phyloP scores from a whole-genome alignment of 2,329 filamentous ascomycete genomes.

The Aspergillus quadrilineatus region DNA sequence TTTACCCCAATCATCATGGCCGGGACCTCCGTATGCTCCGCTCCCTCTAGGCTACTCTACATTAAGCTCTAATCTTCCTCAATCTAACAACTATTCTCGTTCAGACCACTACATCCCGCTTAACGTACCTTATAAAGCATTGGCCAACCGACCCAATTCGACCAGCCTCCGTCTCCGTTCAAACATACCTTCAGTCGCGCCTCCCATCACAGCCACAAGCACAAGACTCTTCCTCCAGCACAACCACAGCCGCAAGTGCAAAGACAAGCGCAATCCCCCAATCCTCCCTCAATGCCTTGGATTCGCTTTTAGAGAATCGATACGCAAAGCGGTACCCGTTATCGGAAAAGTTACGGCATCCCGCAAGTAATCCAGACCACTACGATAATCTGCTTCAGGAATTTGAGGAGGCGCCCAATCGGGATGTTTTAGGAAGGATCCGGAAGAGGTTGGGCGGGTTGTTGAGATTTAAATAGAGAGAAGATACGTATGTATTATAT shows the following conservation, averaged over 20 bases:
- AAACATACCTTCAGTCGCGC: constrained; percentile 41
- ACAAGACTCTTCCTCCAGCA: not conserved
- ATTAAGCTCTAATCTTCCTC: not conserved
- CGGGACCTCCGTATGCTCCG: not conserved
- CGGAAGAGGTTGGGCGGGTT: constrained; percentile 50
- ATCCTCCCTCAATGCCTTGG: constrained; percentile 57
- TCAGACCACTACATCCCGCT: constrained; percentile 32
- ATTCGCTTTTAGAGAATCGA: constrained; percentile 59
- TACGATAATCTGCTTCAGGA: constrained; percentile 55
- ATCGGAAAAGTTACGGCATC: constrained; percentile 48
- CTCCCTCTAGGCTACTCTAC: not conserved
- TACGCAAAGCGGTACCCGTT: constrained; percentile 55
- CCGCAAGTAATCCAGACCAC: constrained; percentile 52
- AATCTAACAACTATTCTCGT: not conserved
- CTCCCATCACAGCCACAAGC: constrained; percentile 21
- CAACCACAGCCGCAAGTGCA: constrained; percentile 19
- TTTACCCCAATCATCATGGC: not conserved
- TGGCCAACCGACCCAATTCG: constrained; percentile 48
- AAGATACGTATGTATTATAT: constrained; percentile 1
- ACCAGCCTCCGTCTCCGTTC: constrained; percentile 46
- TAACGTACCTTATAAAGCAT: constrained; percentile 43
- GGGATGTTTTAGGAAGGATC: constrained; percentile 48
- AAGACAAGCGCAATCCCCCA: constrained; percentile 27
- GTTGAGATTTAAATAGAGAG: constrained; percentile 41
- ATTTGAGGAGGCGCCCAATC: constrained; percentile 53